Evolutionary conservation across 2,329 filamentous ascomycete genomes (phyloP).

Genomic region (Sporothrix curviconia): DNA sequence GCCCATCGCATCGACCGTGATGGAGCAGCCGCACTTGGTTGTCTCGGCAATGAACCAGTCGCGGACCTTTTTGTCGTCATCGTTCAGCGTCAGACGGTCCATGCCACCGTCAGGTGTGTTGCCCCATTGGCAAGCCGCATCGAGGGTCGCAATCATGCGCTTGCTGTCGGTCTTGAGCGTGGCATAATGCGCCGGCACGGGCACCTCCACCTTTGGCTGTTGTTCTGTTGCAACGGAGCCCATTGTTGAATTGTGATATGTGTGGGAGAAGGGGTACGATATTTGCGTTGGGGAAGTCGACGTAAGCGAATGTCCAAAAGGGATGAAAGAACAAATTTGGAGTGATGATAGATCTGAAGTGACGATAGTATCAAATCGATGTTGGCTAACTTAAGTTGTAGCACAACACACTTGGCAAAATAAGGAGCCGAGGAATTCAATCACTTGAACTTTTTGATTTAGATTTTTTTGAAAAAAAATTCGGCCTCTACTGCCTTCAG

Average conservation of each 20-base stretch:
- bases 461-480: not conserved
- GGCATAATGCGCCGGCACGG: slow-evolving; percentile 6
- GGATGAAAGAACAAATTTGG: too few species aligned
- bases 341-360: too few species aligned
- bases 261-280: too few species aligned
- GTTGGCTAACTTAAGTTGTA: too few species aligned
- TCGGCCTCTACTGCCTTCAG: too few species aligned
- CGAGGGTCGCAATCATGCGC: slow-evolving; percentile 17
- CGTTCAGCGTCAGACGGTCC: slow-evolving; percentile 59
- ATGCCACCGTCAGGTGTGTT: slow-evolving; percentile 18
- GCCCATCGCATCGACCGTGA: slow-evolving; percentile 70
- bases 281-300: too few species aligned
- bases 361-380: too few species aligned
- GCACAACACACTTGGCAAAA: too few species aligned
- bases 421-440: too few species aligned
- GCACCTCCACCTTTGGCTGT: not conserved
- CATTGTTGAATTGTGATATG: too few species aligned
- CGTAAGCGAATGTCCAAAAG: too few species aligned
- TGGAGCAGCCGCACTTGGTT: slow-evolving; percentile 56
- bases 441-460: not conserved
- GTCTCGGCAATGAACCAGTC: slow-evolving; percentile 68
- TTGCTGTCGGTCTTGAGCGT: slow-evolving; percentile 9
- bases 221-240: slow-evolving; percentile 8
- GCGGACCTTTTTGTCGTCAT: slow-evolving; percentile 63
- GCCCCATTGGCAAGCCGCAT: slow-evolving; percentile 17